Conservation (phyloP, 176 grass and related monocot species). For the Oryza nivara region DNA sequence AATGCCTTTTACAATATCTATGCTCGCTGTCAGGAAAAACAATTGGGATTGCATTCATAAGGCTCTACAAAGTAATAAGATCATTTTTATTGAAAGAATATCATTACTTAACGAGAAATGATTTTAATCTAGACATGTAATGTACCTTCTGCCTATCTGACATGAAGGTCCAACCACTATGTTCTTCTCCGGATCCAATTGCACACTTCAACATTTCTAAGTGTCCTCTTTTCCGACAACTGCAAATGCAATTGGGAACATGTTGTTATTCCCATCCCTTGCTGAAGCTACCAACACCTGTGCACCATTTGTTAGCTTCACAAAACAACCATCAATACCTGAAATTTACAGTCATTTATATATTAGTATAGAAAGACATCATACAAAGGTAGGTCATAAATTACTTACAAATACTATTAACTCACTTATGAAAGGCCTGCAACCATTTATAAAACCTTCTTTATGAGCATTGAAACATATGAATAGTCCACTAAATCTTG, state of each 20-base stretch:
- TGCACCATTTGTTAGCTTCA: neutral
- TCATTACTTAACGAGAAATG: neutral
- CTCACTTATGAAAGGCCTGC: neutral
- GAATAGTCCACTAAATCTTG: neutral
- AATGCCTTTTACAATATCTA: neutral
- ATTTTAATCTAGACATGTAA: neutral
- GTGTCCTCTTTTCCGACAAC: neutral
- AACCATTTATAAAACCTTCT: neutral
- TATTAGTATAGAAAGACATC: no score
- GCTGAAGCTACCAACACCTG: neutral
- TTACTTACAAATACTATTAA: no score
- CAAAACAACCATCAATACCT: neutral
- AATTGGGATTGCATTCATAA: neutral
- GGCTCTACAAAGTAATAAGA: neutral
- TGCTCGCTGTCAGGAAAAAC: neutral
- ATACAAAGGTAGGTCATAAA: no score
- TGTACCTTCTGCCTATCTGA: neutral
- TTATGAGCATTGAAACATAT: neutral
- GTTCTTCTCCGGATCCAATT: neutral
- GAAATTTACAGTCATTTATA: no score
- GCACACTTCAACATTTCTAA: neutral
- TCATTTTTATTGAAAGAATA: neutral
- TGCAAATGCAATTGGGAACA: neutral
- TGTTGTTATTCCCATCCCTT: neutral
- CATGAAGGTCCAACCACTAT: neutral